Base-by-base conservation (phyloP, 2,329 filamentous ascomycete genomes). In the Trichoderma pleuroti region DNA sequence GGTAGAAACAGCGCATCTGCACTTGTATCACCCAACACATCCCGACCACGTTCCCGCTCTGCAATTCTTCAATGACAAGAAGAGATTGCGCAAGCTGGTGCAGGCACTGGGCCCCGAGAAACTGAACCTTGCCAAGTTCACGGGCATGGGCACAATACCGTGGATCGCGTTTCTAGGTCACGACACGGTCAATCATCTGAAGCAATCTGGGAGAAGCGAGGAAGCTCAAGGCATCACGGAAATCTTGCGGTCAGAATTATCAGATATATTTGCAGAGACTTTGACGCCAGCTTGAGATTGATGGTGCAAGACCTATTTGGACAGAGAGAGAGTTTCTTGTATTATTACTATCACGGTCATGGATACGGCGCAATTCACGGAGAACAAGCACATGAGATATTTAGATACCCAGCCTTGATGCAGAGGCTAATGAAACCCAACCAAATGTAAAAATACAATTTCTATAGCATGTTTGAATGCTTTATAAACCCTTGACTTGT, bases 1-100 rank as follows among this genome's bases (percentile, higher is more conserved):
- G 9, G 76, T 88, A 9, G 84, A 87, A 63, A 80, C 81, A 36
- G 87, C 87, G 0, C 87, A 89, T 73, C 80, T 90, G 4, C 81
- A 85, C 32, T 80, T 90, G 2, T 81, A 86, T 70, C 87, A 89
- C 74, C 87, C 87, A 0, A 84, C 84, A 0, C 79, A 80, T 3
- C 87, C 87, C 0, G 81, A 82, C 30, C 81, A 84, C 26, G 76
- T 79, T 2, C 81, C 81, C 1, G 87, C 87, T 0, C 74, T 89
- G 12, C 75, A 81, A 2, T 83, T 85, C 67, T 82, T 89, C 71
- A 73, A 76, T 57, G 75, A 82, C 63, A 78, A 75, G 70, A 70
- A 78, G 36, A 76, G 73, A 34, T 69, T 82, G 36, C 75, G 77
- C 63, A 74, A 72, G 21, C 42, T 81, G 28, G 75, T 79, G 5